Conservation (phyloP, 176 grass and related monocot species). For the Tillandsia leiboldiana region DNA sequence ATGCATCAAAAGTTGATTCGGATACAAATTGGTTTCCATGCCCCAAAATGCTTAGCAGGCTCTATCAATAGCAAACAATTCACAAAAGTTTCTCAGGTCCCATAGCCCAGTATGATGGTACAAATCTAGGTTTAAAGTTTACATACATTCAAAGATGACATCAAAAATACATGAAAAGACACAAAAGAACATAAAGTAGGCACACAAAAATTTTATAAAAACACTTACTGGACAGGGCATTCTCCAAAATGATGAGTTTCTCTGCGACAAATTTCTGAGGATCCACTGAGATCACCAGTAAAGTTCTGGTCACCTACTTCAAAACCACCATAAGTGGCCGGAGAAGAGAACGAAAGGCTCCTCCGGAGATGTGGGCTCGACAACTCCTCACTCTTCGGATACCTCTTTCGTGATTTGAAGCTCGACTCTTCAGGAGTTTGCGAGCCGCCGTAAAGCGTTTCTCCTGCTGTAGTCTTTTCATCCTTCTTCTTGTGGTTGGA, state of each 20-base stretch:
- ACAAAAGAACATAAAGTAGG: background rate
- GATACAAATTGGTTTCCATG: too few species aligned
- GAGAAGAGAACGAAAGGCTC: slow-evolving; percentile 43
- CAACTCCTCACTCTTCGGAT: slow-evolving; percentile 20
- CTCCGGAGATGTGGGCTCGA: slow-evolving; percentile 37
- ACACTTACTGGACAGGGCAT: slow-evolving; percentile 23
- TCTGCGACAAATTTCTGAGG: background rate
- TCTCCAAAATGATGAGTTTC: slow-evolving; percentile 11
- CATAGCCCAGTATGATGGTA: background rate
- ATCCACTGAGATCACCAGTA: background rate
- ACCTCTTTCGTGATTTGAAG: slow-evolving; percentile 30
- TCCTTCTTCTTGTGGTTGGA: slow-evolving; percentile 20
- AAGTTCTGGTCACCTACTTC: slow-evolving; percentile 21
- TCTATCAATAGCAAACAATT: background rate
- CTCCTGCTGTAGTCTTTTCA: slow-evolving; percentile 14
- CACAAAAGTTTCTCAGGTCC: background rate
- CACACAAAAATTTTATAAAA: background rate
- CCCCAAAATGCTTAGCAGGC: too few species aligned
- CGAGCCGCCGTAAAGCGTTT: slow-evolving; percentile 7
- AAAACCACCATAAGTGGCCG: slow-evolving; percentile 11
- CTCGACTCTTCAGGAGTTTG: slow-evolving; percentile 13
- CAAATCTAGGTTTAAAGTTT: too few species aligned
- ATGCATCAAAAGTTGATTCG: too few species aligned
- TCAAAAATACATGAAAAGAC: too few species aligned
- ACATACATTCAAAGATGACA: too few species aligned